Evolutionary conservation across 2,329 filamentous ascomycete genomes (phyloP), one percentile per base, ranked within the genome.

Genomic region (Fulvia fulva): DNA sequence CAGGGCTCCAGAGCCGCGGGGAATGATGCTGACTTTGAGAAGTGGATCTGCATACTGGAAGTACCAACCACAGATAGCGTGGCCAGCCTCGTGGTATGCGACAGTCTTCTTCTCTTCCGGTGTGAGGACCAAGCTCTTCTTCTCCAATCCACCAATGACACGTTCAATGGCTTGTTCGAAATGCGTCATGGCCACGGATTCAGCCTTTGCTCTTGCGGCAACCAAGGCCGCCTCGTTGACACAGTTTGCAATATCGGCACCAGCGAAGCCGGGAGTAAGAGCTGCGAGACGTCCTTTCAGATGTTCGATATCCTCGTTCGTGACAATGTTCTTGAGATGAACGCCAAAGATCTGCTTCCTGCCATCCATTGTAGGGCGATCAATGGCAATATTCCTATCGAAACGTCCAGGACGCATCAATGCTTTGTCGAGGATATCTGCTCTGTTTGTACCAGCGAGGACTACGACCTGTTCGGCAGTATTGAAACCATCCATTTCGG

Each of bases 401-500:
- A 99, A 99, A 68, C 94, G 91, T 58, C 94, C 94, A 53, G 94
- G 94, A 70, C 94, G 88, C 90, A 97, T 94, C 65, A 99, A 80
- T 7, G 94, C 94, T 79, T 94, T 91, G 75, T 99, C 94, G 44
- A 99, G 83, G 50, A 97, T 86, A 74, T 99, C 94, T 11, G 91
- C 89, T 77, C 94, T 84, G 78, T 99, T 99, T 56, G 94, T 99
- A 78, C 94, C 94, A 51, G 94, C 94, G 62, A 99, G 83, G 30
- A 99, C 94, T 54, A 99, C 93, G 44, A 99, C 90, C 77, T 97
- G 93, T 70, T 97, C 93, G 1, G 88, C 85, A 7, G 93, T 97
- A 76, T 97, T 97, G 85, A 97, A 97, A 58, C 93, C 94, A 73
- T 99, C 94, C 94, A 99, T 99, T 75, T 99, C 94, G 0, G 94